Percentiles rank a stretch among this genome's conserved stretches.
These are phyloP conservation scores for Phylloporus gajari DNA, from an alignment of 1,284 basidiomycete genomes.

Conservation along the genomic window DNA sequence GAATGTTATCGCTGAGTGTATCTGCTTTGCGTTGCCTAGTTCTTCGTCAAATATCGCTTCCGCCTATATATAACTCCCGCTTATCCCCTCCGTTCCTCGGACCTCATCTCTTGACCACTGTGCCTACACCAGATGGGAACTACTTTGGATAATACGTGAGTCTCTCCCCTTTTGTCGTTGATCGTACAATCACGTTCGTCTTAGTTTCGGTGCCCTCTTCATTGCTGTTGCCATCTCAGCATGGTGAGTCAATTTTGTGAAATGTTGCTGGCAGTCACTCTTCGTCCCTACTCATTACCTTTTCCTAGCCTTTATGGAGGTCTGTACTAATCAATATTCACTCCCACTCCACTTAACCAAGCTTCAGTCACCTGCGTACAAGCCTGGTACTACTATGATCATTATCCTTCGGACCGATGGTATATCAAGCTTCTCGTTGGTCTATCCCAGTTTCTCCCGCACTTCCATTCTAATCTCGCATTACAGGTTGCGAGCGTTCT, in stretches of 20 bases:
- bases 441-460: not conserved
- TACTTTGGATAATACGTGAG: conserved; percentile 36
- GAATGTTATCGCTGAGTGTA: conserved; percentile 12
- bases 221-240: conserved; percentile 64
- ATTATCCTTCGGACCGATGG: conserved; percentile 62
- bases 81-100: not conserved
- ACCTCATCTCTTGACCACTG: not conserved
- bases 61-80: conserved; percentile 11
- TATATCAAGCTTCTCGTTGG: conserved; percentile 55
- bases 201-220: conserved; percentile 62
- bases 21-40: not conserved
- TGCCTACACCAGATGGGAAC: conserved; percentile 24
- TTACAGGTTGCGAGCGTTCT: conserved; percentile 60
- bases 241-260: conserved; percentile 47
- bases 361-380: conserved; percentile 64
- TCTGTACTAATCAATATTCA: conserved; percentile 35
- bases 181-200: not conserved
- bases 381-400: conserved; percentile 64
- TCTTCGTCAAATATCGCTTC: too few species aligned
- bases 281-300: conserved; percentile 3
- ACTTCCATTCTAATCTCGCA: not conserved
- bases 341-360: conserved; percentile 4
- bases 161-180: conserved; percentile 1
- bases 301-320: conserved; percentile 62
- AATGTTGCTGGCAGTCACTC: not conserved